phyloP scores from a whole-genome alignment of 164 flowering plant species.

The Protea cynaroides region DNA sequence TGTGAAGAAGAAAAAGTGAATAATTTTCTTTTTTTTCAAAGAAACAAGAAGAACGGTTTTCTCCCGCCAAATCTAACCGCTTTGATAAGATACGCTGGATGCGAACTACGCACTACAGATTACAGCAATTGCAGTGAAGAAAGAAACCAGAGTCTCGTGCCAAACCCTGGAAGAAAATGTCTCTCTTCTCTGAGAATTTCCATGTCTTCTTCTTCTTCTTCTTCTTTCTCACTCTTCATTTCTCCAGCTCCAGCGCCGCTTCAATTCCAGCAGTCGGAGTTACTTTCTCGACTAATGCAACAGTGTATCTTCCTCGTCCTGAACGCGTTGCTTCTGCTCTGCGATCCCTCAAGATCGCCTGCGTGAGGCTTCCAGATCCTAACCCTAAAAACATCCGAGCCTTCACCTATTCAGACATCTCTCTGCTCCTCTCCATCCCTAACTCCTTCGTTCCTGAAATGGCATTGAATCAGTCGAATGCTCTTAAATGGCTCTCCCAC shows the following conservation, averaged over 20 bases:
- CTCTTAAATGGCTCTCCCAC: slow-evolving; percentile 49
- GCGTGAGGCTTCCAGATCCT: slow-evolving; percentile 43
- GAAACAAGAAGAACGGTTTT: too few species aligned
- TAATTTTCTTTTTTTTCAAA: too few species aligned
- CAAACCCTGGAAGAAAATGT: neutral
- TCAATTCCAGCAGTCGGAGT: slow-evolving; percentile 26
- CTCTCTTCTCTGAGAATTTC: slow-evolving; percentile 6
- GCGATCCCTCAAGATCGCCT: slow-evolving; percentile 23
- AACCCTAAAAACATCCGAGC: slow-evolving; percentile 47
- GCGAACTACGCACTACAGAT: too few species aligned
- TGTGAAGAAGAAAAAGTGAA: too few species aligned
- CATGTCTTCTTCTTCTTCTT: slow-evolving; percentile 13
- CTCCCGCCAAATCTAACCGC: too few species aligned
- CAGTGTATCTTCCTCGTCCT: slow-evolving; percentile 13
- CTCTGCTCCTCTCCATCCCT: slow-evolving; percentile 66
- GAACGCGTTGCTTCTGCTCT: slow-evolving; percentile 25
- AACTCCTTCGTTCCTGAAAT: slow-evolving; percentile 48
- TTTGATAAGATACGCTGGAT: too few species aligned
- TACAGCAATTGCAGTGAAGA: too few species aligned
- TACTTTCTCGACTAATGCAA: slow-evolving; percentile 21
- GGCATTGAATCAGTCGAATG: slow-evolving; percentile 60
- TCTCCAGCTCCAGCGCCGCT: neutral
- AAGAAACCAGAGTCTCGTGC: neutral
- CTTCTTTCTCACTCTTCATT: slow-evolving; percentile 10
- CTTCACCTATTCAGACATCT: slow-evolving; percentile 59